Conservation (phyloP, 768 basidiomycete species). For the Serendipita indica region DNA sequence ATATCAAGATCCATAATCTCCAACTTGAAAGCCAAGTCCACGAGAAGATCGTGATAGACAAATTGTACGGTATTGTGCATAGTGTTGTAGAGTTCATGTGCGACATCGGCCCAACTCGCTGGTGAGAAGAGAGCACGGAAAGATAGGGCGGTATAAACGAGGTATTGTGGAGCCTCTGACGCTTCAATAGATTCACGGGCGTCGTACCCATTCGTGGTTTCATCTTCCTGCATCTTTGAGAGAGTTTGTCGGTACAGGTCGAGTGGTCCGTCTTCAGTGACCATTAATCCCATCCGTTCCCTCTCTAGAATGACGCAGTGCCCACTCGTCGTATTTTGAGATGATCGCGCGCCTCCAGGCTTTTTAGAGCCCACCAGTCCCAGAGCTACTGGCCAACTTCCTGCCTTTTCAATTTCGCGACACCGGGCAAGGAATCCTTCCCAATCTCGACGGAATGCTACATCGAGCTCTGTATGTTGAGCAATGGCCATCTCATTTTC, state of each 20-base stretch:
- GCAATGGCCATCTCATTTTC: conserved; percentile 73
- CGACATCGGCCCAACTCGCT: conserved; percentile 4
- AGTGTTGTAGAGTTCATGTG: conserved; percentile 62
- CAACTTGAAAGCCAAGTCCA: conserved; percentile 41
- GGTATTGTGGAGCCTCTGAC: conserved; percentile 45
- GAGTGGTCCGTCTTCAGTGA: conserved; percentile 53
- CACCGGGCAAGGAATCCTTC: conserved; percentile 88
- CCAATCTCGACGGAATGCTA: conserved; percentile 54
- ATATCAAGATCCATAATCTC: conserved; percentile 24
- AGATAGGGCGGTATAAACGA: conserved; percentile 21
- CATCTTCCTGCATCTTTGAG: conserved; percentile 17
- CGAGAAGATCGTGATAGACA: conserved; percentile 27
- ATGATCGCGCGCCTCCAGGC: background rate
- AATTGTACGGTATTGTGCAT: conserved; percentile 38
- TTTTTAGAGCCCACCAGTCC: conserved; percentile 26
- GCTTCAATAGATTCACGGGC: conserved; percentile 31
- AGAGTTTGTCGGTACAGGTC: conserved; percentile 37
- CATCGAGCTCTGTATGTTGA: conserved; percentile 29
- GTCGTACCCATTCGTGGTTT: conserved; percentile 17
- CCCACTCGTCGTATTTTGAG: conserved; percentile 17
- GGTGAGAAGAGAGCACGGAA: background rate
- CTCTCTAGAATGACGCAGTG: conserved; percentile 56
- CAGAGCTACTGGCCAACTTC: conserved; percentile 63
- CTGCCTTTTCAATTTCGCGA: conserved; percentile 75
- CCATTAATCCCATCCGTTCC: conserved; percentile 54